Evolutionary conservation across 164 flowering plant species (phyloP), one percentile per base, ranked within the genome.

Genomic region (Macadamia integrifolia): DNA sequence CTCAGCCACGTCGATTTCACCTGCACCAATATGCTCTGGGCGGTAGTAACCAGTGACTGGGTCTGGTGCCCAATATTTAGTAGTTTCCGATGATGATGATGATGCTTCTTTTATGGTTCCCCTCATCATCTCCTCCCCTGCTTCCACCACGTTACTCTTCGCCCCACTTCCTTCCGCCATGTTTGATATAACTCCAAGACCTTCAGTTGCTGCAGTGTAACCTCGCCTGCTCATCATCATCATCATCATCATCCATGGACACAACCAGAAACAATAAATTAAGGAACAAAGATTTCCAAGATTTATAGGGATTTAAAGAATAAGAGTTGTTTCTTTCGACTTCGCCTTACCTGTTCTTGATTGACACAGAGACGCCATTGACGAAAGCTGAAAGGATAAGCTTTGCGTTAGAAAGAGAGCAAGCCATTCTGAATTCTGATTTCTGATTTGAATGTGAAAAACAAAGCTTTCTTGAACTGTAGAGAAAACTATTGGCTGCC

Each of bases 1-100:
- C 71, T 86, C 93, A 0, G 83, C 91, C 13, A 75, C 82, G 66
- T 88, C 89, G 31, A 86, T 63, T 68, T 82, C 87, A 23, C 23
- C 23, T 23, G 64, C 66, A 10, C 67, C 68, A 18, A 44, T 66
- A 64, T 74, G 78, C 72, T 86, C 91, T 9, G 91, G 94, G 53
- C 88, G 65, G 79, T 85, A 89, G 71, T 69, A 81, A 0, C 94
- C 91, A 14, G 94, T 89, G 0, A 75, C 75, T 1, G 94, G 88
- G 46, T 89, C 91, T 0, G 94, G 91, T 3, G 82, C 77, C 94
- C 91, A 89, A 14, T 91, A 13, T 13, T 60, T 72, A 58, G 73
- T 75, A 23, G 23, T 23, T 23, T 23, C 23, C 23, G 23, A 23
- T 23, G 23, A 23, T 23, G 23, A 23, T 23, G 23, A 23, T 23